A percentile compares a stretch with the other conserved stretches of the same genome.
phyloP scores from a whole-genome alignment of 805 yeast species.

The Zygosaccharomyces rouxii region DNA sequence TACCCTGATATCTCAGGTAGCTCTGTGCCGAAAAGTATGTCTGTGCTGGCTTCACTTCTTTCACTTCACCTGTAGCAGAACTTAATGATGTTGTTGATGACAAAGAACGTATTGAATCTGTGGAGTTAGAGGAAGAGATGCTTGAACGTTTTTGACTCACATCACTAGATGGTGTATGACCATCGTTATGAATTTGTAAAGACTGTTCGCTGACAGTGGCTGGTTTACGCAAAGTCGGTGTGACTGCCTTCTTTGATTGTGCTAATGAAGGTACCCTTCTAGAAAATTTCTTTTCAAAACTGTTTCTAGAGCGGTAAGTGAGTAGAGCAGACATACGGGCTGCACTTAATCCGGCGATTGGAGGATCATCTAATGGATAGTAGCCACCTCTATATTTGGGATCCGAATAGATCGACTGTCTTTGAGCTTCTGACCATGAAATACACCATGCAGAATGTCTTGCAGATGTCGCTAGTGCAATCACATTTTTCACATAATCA shows the following conservation, averaged over 20 bases:
- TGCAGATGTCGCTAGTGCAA: constrained; percentile 91
- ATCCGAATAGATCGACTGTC: constrained; percentile 93
- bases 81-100: constrained; percentile 29
- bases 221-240: constrained; percentile 26
- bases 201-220: constrained; percentile 60
- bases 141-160: constrained; percentile 12
- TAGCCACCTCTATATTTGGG: constrained; percentile 92
- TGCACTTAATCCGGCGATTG: constrained; percentile 82
- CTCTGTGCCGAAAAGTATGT: constrained; percentile 91
- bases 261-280: constrained; percentile 57
- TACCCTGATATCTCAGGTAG: constrained; percentile 89
- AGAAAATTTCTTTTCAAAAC: constrained; percentile 90
- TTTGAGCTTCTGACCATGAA: constrained; percentile 97
- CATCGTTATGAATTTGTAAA: constrained; percentile 87
- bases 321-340: constrained; percentile 96
- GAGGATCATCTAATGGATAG: constrained; percentile 73
- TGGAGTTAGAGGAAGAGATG: constrained; percentile 21
- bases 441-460: constrained; percentile 98
- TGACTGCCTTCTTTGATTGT: constrained; percentile 33
- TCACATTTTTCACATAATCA: constrained; percentile 62
- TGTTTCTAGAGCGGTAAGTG: constrained; percentile 87
- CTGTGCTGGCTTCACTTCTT: constrained; percentile 37
- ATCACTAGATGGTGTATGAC: constrained; percentile 40
- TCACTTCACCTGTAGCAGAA: constrained; percentile 21
- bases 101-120: constrained; percentile 27